A percentile compares a stretch with the other conserved stretches of the same genome.
phyloP scores from a whole-genome alignment of 176 grass and related monocot species.

The Aegilops sharonensis region DNA sequence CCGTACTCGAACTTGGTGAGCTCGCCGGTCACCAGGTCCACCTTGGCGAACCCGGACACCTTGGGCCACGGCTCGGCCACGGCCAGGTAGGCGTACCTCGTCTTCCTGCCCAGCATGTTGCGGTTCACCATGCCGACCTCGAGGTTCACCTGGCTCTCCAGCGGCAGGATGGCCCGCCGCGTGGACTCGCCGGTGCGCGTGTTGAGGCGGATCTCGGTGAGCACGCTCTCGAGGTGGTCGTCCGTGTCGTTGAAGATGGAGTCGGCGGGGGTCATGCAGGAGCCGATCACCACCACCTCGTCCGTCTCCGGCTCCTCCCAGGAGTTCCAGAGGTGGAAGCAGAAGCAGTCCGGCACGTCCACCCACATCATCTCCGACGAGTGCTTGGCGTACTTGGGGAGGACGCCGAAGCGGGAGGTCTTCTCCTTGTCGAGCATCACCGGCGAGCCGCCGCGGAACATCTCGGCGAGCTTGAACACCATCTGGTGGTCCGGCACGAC shows the following conservation, averaged over 20 bases:
- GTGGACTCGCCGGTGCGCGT: slow-evolving; percentile 57
- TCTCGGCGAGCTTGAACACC: slow-evolving; percentile 82
- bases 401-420: slow-evolving; percentile 69
- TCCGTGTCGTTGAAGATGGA: slow-evolving; percentile 87
- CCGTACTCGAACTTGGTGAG: slow-evolving; percentile 59
- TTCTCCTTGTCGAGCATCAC: slow-evolving; percentile 72
- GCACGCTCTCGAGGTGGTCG: slow-evolving; percentile 57
- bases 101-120: slow-evolving; percentile 54
- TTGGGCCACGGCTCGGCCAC: slow-evolving; percentile 95
- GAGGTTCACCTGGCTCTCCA: slow-evolving; percentile 52
- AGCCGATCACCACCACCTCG: slow-evolving; percentile 81
- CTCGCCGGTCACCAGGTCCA: slow-evolving; percentile 72
- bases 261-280: slow-evolving; percentile 92
- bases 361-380: slow-evolving; percentile 77
- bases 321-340: slow-evolving; percentile 98
- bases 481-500: slow-evolving; percentile 90
- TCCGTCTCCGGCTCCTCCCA: slow-evolving; percentile 63
- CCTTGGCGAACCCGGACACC: slow-evolving; percentile 96
- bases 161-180: slow-evolving; percentile 53
- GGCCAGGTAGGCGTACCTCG: slow-evolving; percentile 77
- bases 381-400: slow-evolving; percentile 62
- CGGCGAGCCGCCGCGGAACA: slow-evolving; percentile 79
- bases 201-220: slow-evolving; percentile 88
- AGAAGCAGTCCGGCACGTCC: slow-evolving; percentile 94
- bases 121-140: slow-evolving; percentile 93